Evolutionary conservation across 306 rosid genomes (phyloP), one percentile per base, ranked within the genome.

Genomic region (Malus domestica): DNA sequence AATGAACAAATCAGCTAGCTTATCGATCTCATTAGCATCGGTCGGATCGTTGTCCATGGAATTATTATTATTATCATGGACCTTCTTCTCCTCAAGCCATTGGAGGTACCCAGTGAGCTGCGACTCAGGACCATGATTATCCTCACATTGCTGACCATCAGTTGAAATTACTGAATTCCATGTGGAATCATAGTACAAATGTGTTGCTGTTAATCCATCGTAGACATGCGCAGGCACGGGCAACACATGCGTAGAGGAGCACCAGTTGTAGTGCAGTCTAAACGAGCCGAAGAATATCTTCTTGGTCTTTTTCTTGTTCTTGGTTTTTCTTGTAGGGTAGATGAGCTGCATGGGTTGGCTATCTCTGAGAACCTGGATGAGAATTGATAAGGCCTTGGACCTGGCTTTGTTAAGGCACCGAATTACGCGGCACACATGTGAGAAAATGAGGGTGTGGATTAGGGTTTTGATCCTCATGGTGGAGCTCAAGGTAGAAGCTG

Each of bases 241-340:
- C 45, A 92, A 65, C 16, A 92, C 80, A 12, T 88, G 93, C 9
- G 90, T 82, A 1, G 97, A 90, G 68, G 96, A 90, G 67, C 90
- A 83, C 93, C 97, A 96, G 44, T 96, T 90, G 45, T 92, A 96
- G 87, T 92, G 99, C 51, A 96, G 84, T 55, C 99, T 81, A 71
- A 92, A 96, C 5, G 99, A 96, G 4, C 99, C 99, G 13, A 90
- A 72, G 42, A 90, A 70, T 8, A 90, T 72, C 64, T 85, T 90
- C 42, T 78, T 85, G 45, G 42, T 81, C 29, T 44, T 90, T 16
- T 75, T 65, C 64, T 75, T 78, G 40, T 61, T 80, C 16, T 81
- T 82, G 27, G 11, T 35, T 54, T 79, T 65, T 54, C 58, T 70
- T 3, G 78, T 52, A 5, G 82, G 52, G 78, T 52, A 13, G 11